These are phyloP conservation scores for Saccharomycopsis schoenii DNA, from an alignment of 805 yeast genomes.

Conservation along the genomic window DNA sequence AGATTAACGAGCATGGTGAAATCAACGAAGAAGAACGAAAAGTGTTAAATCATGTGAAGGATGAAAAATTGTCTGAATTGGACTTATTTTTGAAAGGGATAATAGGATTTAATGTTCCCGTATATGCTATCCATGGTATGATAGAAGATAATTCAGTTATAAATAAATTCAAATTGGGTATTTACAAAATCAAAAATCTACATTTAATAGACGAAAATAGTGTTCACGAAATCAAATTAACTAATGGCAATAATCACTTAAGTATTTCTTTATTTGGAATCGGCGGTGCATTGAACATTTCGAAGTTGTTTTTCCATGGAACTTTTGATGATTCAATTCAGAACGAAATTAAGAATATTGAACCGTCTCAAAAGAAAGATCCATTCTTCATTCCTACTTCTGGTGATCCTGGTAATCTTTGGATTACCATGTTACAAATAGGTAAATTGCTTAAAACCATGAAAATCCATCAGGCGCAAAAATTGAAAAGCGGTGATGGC, in stretches of 20 bases:
- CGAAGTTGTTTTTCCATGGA: conserved; percentile 60
- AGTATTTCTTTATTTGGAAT: conserved; percentile 53
- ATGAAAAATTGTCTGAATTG: conserved; percentile 41
- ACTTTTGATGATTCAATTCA: conserved; percentile 24
- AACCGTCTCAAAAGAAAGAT: conserved; percentile 3
- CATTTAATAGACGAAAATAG: conserved; percentile 50
- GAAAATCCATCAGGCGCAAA: conserved; percentile 26
- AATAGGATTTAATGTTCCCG: conserved; percentile 42
- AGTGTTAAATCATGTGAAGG: conserved; percentile 28
- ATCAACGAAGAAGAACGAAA: conserved; percentile 25
- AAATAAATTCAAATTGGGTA: conserved; percentile 48
- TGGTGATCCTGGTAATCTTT: conserved; percentile 56
- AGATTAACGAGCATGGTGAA: conserved; percentile 33
- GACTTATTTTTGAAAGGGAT: conserved; percentile 37
- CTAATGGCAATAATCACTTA: conserved; percentile 28
- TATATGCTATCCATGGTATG: conserved; percentile 70
- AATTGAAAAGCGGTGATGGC: neutral
- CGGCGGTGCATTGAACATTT: conserved; percentile 62
- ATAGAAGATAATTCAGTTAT: conserved; percentile 64
- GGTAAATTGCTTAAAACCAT: conserved; percentile 52
- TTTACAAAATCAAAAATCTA: conserved; percentile 45
- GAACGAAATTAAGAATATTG: conserved; percentile 8
- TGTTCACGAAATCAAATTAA: conserved; percentile 31
- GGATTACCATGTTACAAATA: conserved; percentile 65
- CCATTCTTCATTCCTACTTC: conserved; percentile 39